These are phyloP conservation scores for Suillus lakei DNA, from an alignment of 768 basidiomycete genomes.

Conservation along the genomic window DNA sequence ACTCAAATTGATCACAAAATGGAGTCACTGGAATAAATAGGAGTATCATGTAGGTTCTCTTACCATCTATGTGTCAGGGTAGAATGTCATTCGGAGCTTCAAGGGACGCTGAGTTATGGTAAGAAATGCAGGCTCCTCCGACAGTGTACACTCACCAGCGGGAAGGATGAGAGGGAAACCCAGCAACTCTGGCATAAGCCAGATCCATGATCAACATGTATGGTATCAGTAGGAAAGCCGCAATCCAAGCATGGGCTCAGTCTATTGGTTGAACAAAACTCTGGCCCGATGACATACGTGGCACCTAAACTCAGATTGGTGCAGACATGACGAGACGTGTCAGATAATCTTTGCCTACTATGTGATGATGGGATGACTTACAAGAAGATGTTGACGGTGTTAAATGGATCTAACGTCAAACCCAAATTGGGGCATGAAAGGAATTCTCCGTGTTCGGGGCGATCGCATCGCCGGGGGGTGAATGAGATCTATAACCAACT, in stretches of 20 bases:
- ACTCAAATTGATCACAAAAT: neutral
- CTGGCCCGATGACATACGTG: neutral
- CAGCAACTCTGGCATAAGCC: neutral
- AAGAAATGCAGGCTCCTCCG: neutral
- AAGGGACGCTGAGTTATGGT: neutral
- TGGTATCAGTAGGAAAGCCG: neutral
- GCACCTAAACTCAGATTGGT: no score
- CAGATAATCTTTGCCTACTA: neutral
- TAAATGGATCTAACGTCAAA: neutral
- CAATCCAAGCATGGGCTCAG: neutral
- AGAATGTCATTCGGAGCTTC: neutral
- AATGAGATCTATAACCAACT: slow-evolving; percentile 38
- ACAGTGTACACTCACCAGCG: neutral
- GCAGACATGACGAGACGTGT: neutral
- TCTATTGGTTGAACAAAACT: neutral
- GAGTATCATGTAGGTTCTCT: neutral
- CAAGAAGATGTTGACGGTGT: neutral
- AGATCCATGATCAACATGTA: neutral
- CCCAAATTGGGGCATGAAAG: slow-evolving; percentile 16
- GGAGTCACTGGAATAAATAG: neutral
- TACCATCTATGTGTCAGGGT: neutral
- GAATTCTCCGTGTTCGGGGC: slow-evolving; percentile 36
- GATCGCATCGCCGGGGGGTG: slow-evolving; percentile 36
- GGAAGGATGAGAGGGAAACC: neutral
- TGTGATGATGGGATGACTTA: no score